phyloP scores from a whole-genome alignment of 2,329 filamentous ascomycete genomes.

The Trichoderma sp. region DNA sequence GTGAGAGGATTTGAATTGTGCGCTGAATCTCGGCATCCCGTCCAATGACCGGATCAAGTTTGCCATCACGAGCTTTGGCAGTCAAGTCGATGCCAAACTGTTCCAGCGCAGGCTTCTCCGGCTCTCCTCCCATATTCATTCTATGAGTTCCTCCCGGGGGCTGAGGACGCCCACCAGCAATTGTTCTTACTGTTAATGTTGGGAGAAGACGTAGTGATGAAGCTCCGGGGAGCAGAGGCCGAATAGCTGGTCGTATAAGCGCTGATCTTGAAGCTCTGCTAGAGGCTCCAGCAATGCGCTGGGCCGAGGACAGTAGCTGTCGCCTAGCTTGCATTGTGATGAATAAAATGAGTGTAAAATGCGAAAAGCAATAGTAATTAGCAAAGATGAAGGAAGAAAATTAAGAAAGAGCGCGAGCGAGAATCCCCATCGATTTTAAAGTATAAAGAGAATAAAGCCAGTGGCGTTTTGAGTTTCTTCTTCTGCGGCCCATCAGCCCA shows the following conservation, averaged over 20 bases:
- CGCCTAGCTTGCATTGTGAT: constrained; percentile 46
- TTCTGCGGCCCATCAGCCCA: not conserved
- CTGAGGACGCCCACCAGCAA: constrained; percentile 74
- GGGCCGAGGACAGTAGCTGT: constrained; percentile 43
- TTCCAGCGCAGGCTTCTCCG: constrained; percentile 82
- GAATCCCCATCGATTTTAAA: not conserved
- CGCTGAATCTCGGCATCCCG: constrained; percentile 88
- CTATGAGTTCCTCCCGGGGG: constrained; percentile 90
- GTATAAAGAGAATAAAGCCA: not conserved
- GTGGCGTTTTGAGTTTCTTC: not conserved
- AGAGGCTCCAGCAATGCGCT: constrained; percentile 40
- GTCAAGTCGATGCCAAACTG: constrained; percentile 92
- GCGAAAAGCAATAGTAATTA: not conserved
- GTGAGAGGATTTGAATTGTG: constrained; percentile 89
- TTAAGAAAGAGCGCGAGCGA: not conserved
- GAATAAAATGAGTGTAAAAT: constrained; percentile 7
- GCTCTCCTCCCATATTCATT: constrained; percentile 78
- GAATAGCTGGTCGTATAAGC: constrained; percentile 31
- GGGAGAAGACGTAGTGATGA: constrained; percentile 41
- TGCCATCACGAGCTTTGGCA: constrained; percentile 78
- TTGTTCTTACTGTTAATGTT: constrained; percentile 49
- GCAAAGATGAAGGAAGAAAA: not conserved
- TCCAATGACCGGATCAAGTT: constrained; percentile 94
- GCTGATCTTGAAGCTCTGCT: constrained; percentile 36
- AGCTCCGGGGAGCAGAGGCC: constrained; percentile 14